A percentile compares a stretch with the other conserved stretches of the same genome.
These are phyloP conservation scores for Zoysia pacifica DNA, from an alignment of 176 grass and related monocot species.

Conservation along the genomic window DNA sequence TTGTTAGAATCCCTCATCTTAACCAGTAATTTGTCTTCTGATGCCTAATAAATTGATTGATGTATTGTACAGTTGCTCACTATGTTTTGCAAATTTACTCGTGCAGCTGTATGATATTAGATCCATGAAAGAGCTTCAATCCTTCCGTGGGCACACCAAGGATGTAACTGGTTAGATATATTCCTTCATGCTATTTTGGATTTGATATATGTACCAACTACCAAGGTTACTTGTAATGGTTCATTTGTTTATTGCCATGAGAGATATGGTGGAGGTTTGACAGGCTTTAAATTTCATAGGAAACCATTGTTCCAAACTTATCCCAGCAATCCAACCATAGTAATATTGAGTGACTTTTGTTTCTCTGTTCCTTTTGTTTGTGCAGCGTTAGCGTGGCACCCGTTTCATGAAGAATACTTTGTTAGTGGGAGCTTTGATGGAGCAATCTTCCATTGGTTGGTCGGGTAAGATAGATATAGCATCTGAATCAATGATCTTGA, in stretches of 20 bases:
- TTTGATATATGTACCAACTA: neutral
- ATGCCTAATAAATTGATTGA: constrained; percentile 24
- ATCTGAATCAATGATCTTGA: constrained; percentile 12
- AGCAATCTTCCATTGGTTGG: constrained; percentile 98
- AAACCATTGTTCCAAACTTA: neutral
- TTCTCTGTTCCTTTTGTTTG: constrained; percentile 32
- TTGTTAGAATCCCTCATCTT: neutral
- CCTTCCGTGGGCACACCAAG: constrained; percentile 96
- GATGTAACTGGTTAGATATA: constrained; percentile 81
- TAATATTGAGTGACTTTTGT: neutral
- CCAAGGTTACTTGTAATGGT: neutral
- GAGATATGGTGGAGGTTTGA: neutral
- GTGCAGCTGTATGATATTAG: constrained; percentile 99
- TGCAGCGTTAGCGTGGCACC: constrained; percentile 96
- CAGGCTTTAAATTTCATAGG: neutral
- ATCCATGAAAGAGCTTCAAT: constrained; percentile 99
- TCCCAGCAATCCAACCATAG: neutral
- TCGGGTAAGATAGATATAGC: constrained; percentile 68
- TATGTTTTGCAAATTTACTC: constrained; percentile 43
- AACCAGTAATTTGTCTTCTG: constrained; percentile 3
- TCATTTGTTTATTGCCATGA: constrained; percentile 21
- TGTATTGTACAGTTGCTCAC: constrained; percentile 10
- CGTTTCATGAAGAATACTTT: constrained; percentile 99
- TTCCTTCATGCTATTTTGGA: constrained; percentile 14
- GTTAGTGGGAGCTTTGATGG: constrained; percentile 98